Conservation (phyloP, 805 yeast genomes). For the Kodamaea lidongshanica region DNA sequence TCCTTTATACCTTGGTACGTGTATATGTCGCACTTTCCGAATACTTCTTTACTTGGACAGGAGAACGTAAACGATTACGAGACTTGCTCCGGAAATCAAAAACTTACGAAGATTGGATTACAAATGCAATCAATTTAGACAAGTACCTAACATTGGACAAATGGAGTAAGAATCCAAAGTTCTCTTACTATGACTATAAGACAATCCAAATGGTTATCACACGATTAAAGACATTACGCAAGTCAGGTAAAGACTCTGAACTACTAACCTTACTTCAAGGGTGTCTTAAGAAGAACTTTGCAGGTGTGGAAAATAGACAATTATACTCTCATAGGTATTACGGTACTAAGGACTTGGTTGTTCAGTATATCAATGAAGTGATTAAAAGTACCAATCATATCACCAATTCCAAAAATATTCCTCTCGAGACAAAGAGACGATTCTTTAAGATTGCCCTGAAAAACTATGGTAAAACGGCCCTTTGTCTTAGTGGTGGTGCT, state of each 20-base stretch:
- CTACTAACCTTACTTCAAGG: conserved; percentile 54
- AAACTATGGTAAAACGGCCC: conserved; percentile 66
- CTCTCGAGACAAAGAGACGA: conserved; percentile 37
- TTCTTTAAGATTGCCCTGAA: conserved; percentile 54
- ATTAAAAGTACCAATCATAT: conserved; percentile 42
- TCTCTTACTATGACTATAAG: conserved; percentile 62
- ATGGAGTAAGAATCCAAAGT: conserved; percentile 58
- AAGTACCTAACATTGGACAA: conserved; percentile 49
- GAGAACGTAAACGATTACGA: conserved; percentile 46
- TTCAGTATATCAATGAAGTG: conserved; percentile 49
- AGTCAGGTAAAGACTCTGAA: conserved; percentile 33
- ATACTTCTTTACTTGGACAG: conserved; percentile 53
- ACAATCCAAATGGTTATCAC: conserved; percentile 46
- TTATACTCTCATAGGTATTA: conserved; percentile 69
- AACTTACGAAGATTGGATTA: conserved; percentile 57
- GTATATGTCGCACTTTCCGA: conserved; percentile 60
- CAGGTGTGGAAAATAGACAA: conserved; percentile 68
- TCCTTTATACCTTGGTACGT: conserved; percentile 48
- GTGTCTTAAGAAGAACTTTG: conserved; percentile 67
- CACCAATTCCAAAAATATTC: conserved; percentile 30
- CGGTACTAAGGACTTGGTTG: conserved; percentile 63
- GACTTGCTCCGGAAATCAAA: conserved; percentile 42
- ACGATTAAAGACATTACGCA: conserved; percentile 34
- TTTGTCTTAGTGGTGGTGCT: conserved; percentile 75
- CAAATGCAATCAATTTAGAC: conserved; percentile 54